Percentiles rank a stretch among this genome's conserved stretches.
Conservation (phyloP, 2,329 filamentous ascomycete genomes). For the Arthrobotrys entomopaga region DNA sequence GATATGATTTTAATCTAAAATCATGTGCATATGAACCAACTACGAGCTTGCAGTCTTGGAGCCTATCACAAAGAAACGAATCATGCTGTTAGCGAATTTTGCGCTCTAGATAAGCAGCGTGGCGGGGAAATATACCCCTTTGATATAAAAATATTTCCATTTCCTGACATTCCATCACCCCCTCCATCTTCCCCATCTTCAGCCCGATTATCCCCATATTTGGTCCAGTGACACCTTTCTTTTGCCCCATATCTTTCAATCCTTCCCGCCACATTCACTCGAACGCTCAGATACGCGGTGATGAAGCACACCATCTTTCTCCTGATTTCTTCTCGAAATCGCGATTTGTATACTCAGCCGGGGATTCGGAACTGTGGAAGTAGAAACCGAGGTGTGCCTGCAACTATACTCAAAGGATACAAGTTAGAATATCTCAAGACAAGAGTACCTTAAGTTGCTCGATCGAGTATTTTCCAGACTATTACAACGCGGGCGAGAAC, state of each 20-base stretch:
- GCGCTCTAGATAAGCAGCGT: neutral
- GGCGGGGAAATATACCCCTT: neutral
- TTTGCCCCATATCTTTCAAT: conserved; percentile 1
- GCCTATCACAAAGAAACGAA: too few species aligned
- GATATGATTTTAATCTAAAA: neutral
- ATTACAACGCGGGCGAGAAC: conserved; percentile 9
- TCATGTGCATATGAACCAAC: neutral
- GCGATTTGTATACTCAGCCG: conserved; percentile 17
- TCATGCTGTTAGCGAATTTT: too few species aligned
- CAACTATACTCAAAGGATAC: neutral
- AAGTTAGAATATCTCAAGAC: neutral
- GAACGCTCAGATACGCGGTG: too few species aligned
- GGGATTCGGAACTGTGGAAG: neutral
- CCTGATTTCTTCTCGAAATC: neutral
- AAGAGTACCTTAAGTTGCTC: conserved; percentile 1
- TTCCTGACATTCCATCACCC: conserved; percentile 19
- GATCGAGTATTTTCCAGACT: neutral
- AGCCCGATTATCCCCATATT: conserved; percentile 5
- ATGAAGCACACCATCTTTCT: neutral
- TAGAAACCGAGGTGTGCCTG: too few species aligned
- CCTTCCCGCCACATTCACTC: conserved; percentile 8
- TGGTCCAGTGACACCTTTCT: neutral
- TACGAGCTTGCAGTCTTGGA: too few species aligned
- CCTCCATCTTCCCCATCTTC: neutral
- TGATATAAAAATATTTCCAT: neutral